A percentile compares a stretch with the other conserved stretches of the same genome.
Evolutionary conservation across 2,329 filamentous ascomycete species (phyloP).

Genomic region (Aaosphaeria arxii): DNA sequence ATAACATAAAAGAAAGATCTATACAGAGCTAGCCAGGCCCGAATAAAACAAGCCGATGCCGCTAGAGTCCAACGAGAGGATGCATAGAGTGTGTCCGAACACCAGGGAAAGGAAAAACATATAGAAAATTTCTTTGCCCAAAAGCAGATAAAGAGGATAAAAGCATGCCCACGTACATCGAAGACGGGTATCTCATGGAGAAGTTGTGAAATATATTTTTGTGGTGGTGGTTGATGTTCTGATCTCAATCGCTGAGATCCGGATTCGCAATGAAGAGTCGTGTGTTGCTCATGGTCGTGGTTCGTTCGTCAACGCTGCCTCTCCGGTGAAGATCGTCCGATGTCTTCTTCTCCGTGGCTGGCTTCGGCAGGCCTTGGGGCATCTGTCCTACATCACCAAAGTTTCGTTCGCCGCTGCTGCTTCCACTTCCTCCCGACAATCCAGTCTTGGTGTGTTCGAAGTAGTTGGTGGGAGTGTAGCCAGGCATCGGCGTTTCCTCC

Average conservation of each 20-base stretch:
- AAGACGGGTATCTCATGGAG: not conserved
- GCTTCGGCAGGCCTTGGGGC: constrained; percentile 43
- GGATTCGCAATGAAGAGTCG: constrained; percentile 85
- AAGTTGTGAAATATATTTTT: not conserved
- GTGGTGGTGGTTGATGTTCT: not conserved
- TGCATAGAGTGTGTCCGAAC: not conserved
- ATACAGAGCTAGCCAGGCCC: constrained; percentile 5
- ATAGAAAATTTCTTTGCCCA: no score
- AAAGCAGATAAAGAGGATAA: no score
- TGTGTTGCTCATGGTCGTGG: constrained; percentile 65
- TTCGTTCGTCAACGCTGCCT: constrained; percentile 81
- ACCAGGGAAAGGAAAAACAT: not conserved
- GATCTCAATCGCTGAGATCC: constrained; percentile 54
- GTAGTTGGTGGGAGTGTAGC: constrained; percentile 39
- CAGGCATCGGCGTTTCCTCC: constrained; percentile 47
- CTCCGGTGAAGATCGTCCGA: constrained; percentile 70
- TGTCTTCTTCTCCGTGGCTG: constrained; percentile 40
- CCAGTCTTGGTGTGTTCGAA: constrained; percentile 43
- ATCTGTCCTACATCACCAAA: constrained; percentile 56
- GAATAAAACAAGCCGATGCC: constrained; percentile 3
- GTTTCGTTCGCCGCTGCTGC: constrained; percentile 43
- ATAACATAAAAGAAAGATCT: constrained; percentile 7
- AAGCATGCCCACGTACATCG: no score
- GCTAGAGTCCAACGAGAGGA: constrained; percentile 3
- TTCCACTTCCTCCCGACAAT: constrained; percentile 42